Base-by-base conservation (phyloP, 495 filamentous ascomycete genomes). In the Chaetomidium leptoderma region DNA sequence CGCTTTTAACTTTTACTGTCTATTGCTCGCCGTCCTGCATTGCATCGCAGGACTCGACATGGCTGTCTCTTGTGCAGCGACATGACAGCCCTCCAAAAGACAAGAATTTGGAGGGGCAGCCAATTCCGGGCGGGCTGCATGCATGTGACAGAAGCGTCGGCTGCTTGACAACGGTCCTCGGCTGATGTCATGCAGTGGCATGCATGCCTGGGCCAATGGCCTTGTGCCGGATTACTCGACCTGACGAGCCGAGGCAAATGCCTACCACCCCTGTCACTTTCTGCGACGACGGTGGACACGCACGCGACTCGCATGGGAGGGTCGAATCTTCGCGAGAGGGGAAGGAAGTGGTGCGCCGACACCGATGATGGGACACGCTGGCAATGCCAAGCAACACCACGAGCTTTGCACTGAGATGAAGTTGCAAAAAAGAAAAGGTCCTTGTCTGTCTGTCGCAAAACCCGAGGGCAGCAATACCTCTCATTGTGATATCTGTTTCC, bases 101-200 rank as follows among this genome's bases (percentile, higher is more conserved):
- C n/a, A n/a, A n/a, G n/a, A n/a, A n/a, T n/a, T n/a, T 43, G 39
- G 39, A 21, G n/a, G 39, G 39, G 39, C 17, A 16, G 39, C 4
- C 17, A 6, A 19, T 48, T n/a, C 14, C 4, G 17, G 23, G 16
- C 39, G 46, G 6, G n/a, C 23, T 4, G 17, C 3, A 5, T 2
- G 45, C 45, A 50, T 58, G 55, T 58, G 47, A 58, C 24, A 49
- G 48, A 44, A 30, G 29, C 2, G 11, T 16, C 21, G 30, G 17
- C 32, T 17, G 53, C 3, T 24, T 2, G 30, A 19, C 26, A 39
- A 35, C 16, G 40, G 49, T 49, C 60, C 61, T 59, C 62, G 57
- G 62, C 62, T 64, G 62, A 64, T 64, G 62, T 64, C 62, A 64
- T 64, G 54, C n/a, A n/a, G n/a, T n/a, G n/a, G n/a, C n/a, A n/a